Evolutionary conservation across 164 flowering plant species (phyloP), one percentile per base, ranked within the genome.

Genomic region (Euptelea pleiosperma): DNA sequence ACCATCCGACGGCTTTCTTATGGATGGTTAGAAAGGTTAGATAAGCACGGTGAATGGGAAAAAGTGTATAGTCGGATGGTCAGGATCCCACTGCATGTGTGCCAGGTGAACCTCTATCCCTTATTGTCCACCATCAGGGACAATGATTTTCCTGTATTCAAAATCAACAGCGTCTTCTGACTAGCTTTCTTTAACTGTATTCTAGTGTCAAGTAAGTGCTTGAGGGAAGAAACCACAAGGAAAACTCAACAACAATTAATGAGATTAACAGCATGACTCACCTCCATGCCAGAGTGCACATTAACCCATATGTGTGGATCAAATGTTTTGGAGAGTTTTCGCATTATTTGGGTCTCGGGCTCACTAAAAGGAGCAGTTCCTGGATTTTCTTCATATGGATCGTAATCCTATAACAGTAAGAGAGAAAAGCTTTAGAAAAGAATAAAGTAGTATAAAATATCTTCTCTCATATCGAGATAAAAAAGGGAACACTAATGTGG

Each of bases 211-310:
- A 2, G 42, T 3, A 42, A 42, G 16, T 9, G 26, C 15, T 16
- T 10, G 29, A 57, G 35, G 31, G 8, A 15, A 22, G 1, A 2
- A 34, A 34, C 58, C n/a, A n/a, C n/a, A n/a, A 50, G 12, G 44
- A 26, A 48, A 25, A 9, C 7, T 5, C 22, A 16, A 49, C 4
- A 41, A 37, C 28, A 28, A 39, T 33, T 39, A 41, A 39, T 26
- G 47, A 35, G 8, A 52, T 3, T 4, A 43, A 15, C 19, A 6
- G 2, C 28, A 42, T 6, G 47, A 19, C 25, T 70, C 68, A 86
- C 99, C 90, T 93, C 95, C 99, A 93, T 93, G 68, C 99, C 99
- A 44, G 99, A 93, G 74, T 93, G 99, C 64, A 93, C 87, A 67
- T 90, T 93, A 22, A 82, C 77, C 99, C 99, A 93, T 30, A 93